Evolutionary conservation across 306 rosid species (phyloP).

Genomic region (Cercis canadensis): DNA sequence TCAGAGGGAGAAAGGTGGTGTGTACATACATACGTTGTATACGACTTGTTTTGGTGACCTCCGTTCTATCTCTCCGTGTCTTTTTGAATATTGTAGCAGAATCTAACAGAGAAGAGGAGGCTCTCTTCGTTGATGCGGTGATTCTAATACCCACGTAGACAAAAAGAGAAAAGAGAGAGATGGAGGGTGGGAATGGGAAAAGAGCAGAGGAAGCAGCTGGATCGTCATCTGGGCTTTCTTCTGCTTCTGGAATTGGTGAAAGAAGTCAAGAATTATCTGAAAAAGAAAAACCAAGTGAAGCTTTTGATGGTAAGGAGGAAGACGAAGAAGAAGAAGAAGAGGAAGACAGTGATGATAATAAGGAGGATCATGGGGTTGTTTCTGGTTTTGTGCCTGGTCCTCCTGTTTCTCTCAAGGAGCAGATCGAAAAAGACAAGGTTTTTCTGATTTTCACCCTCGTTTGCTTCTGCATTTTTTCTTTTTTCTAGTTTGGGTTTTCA

Average conservation of each 20-base stretch:
- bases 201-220: conserved; percentile 69
- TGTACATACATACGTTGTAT: background rate
- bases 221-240: conserved; percentile 51
- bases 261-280: conserved; percentile 45
- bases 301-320: conserved; percentile 34
- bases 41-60: background rate
- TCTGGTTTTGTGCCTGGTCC: conserved; percentile 81
- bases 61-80: background rate
- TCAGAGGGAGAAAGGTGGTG: background rate
- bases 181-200: conserved; percentile 66
- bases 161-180: conserved; percentile 28
- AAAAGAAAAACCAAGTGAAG: conserved; percentile 48
- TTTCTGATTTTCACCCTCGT: conserved; percentile 2
- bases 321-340: conserved; percentile 53
- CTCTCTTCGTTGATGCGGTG: background rate
- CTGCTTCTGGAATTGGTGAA: conserved; percentile 46
- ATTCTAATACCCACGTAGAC: background rate
- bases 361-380: conserved; percentile 40
- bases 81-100: conserved; percentile 18
- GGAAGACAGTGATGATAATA: conserved; percentile 26
- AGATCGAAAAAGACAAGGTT: conserved; percentile 95
- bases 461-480: background rate
- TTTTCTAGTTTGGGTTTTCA: conserved; percentile 29
- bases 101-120: background rate
- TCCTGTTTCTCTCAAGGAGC: conserved; percentile 88